A percentile compares a stretch with the other conserved stretches of the same genome.
Evolutionary conservation across 2,329 filamentous ascomycete species (phyloP).

Genomic region (Ophiostoma ulmi): DNA sequence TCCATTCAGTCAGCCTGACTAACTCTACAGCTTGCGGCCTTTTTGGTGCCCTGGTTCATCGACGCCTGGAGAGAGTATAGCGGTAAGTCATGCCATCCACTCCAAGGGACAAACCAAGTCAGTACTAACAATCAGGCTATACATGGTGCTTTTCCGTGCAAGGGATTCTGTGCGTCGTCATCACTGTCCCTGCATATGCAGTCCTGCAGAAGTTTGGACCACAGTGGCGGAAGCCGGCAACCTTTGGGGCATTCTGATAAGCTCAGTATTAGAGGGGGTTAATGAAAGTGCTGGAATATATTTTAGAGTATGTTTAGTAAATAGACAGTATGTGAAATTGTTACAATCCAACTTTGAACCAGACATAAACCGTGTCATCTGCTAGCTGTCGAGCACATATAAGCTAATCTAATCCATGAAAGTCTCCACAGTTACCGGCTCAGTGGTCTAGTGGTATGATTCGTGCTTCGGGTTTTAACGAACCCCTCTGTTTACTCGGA

Average conservation of each 20-base stretch:
- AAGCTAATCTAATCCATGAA: no score
- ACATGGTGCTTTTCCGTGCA: slow-evolving; percentile 49
- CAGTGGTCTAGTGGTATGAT: slow-evolving; percentile 19
- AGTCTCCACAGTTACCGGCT: slow-evolving; percentile 11
- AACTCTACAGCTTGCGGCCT: background rate
- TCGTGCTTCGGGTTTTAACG: slow-evolving; percentile 17
- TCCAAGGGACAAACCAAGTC: no score
- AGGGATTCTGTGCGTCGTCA: slow-evolving; percentile 38
- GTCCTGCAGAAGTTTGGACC: background rate
- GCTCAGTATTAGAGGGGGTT: no score
- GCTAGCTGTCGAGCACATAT: no score
- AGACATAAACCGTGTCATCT: no score
- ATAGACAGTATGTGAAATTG: no score
- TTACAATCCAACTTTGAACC: no score
- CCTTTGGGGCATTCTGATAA: background rate
- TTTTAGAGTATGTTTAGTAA: no score
- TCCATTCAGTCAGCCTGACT: background rate
- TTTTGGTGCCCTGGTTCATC: slow-evolving; percentile 4
- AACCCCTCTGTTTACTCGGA: slow-evolving; percentile 15
- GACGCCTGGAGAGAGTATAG: background rate
- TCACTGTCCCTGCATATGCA: slow-evolving; percentile 3
- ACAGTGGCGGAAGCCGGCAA: background rate
- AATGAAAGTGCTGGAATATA: no score
- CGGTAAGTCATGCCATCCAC: background rate
- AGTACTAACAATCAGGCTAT: slow-evolving; percentile 39